Evolutionary conservation across 768 basidiomycete species (phyloP), one percentile per base, ranked within the genome.

Genomic region (Cystobasidium onofrii): DNA sequence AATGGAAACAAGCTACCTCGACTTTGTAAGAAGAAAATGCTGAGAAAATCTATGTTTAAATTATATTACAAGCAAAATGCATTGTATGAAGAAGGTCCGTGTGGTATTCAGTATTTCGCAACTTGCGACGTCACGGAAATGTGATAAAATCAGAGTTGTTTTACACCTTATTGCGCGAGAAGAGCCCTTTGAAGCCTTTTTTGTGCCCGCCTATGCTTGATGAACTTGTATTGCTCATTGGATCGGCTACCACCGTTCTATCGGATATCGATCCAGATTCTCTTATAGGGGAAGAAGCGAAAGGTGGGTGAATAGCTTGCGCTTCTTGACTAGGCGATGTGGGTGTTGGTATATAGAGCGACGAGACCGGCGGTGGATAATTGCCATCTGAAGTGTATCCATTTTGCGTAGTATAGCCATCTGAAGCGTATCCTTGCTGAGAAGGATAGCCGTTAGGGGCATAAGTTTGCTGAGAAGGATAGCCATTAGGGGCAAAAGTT

Each of bases 291-390:
- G 10, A 9, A 60, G 57, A 60, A 50, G 46, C 46, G 46, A 50
- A 50, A 50, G 46, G 46, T 12, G 46, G 46, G 20, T 50, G 46
- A 4, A 50, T 50, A 20, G 46, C 46, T 50, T 50, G 46, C n/a
- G 46, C 46, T 50, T 50, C 46, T 50, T 50, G 46, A 50, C 46
- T 50, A 4, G 63, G 41, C 3, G 34, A 36, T 15, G 63, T 18
- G 41, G 63, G 34, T 13, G 43, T 43, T 9, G 65, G 65, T 6
- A 67, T 6, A 23, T 67, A 67, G 44, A 67, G 65, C 17, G 43
- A 54, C 29, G 65, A 67, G 17, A 67, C 65, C 10, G 65, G 65
- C 31, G 65, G 65, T 46, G 41, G 31, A 43, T 64, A 15, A 29
- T 43, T 25, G 4, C 25, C 57, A 27, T 60, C 57, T 27, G 57